phyloP scores from a whole-genome alignment of 1,139 yeast species.

The Insectozyma bohioensis region DNA sequence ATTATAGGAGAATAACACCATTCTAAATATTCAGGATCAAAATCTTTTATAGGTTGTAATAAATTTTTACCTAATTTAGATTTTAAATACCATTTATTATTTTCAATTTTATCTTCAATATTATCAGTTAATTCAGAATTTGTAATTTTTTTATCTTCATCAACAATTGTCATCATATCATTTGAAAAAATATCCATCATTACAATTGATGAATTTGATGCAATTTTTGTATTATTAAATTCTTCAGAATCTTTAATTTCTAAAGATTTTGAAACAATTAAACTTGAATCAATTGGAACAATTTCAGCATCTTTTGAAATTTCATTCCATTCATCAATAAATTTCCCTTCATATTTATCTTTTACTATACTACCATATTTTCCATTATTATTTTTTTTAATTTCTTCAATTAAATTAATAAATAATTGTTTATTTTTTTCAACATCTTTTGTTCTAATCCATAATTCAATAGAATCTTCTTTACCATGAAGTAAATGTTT shows the following conservation, averaged over 20 bases:
- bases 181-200: conserved; percentile 84
- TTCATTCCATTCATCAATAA: conserved; percentile 76
- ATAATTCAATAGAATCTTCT: conserved; percentile 55
- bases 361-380: conserved; percentile 66
- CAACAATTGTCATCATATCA: conserved; percentile 85
- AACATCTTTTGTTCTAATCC: conserved; percentile 80
- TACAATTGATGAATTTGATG: conserved; percentile 76
- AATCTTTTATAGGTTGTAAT: conserved; percentile 45
- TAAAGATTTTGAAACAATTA: conserved; percentile 55
- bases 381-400: conserved; percentile 45
- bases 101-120: conserved; percentile 81
- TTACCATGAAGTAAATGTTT: conserved; percentile 48
- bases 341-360: conserved; percentile 80
- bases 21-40: conserved; percentile 77
- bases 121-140: conserved; percentile 74
- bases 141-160: conserved; percentile 77
- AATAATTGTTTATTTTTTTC: conserved; percentile 73
- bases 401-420: conserved; percentile 52
- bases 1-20: conserved; percentile 95
- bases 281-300: conserved; percentile 53
- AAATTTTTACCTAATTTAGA: conserved; percentile 58
- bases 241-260: conserved; percentile 84
- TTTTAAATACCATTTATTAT: conserved; percentile 66
- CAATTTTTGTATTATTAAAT: conserved; percentile 60
- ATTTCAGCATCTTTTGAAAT: conserved; percentile 45